phyloP scores from a whole-genome alignment of 345 rosid genomes.

The Arabidopsis arenosa region DNA sequence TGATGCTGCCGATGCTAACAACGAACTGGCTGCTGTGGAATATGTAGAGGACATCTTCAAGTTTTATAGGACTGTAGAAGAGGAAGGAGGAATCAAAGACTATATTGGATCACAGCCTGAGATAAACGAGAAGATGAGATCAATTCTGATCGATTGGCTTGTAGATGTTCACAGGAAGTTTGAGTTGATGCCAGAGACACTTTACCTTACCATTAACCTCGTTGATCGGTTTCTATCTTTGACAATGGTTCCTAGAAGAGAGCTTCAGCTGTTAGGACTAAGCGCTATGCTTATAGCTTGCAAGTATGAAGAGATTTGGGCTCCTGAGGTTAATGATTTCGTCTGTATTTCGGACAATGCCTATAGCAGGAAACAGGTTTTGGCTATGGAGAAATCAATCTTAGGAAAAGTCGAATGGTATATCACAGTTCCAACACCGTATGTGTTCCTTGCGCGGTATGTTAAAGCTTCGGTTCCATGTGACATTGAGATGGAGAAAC shows the following conservation, averaged over 20 bases:
- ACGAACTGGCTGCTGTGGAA: constrained; percentile 57
- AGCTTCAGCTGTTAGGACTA: constrained; percentile 84
- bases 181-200: constrained; percentile 39
- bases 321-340: constrained; percentile 84
- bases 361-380: constrained; percentile 64
- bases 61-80: constrained; percentile 20
- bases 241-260: constrained; percentile 60
- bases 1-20: constrained; percentile 61
- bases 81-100: constrained; percentile 25
- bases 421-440: constrained; percentile 76
- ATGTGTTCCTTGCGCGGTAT: constrained; percentile 77
- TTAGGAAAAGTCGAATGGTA: constrained; percentile 72
- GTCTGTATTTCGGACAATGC: constrained; percentile 74
- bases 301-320: constrained; percentile 96
- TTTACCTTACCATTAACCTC: constrained; percentile 37
- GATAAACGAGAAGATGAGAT: constrained; percentile 35
- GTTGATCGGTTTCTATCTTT: constrained; percentile 37
- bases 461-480: constrained; percentile 68
- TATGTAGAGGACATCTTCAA: constrained; percentile 31
- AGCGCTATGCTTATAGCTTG: constrained; percentile 84
- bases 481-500: constrained; percentile 64
- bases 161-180: constrained; percentile 32
- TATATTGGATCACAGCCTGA: constrained; percentile 38
- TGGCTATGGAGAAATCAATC: constrained; percentile 77
- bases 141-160: constrained; percentile 33